Conservation (phyloP, 495 filamentous ascomycete genomes). For the Pseudotulostoma volvatum region DNA sequence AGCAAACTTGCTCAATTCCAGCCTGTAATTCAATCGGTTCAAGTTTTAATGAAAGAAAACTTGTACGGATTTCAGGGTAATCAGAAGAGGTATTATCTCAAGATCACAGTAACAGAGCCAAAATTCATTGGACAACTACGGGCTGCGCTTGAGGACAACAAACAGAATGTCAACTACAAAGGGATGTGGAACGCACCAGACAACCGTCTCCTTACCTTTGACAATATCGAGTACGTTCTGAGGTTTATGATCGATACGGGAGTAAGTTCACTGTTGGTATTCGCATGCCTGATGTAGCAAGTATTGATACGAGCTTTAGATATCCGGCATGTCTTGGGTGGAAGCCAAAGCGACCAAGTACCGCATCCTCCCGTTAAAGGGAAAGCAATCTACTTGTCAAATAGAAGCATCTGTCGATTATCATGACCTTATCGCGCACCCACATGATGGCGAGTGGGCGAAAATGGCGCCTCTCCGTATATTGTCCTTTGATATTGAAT, state of each 20-base stretch:
- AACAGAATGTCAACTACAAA: constrained; percentile 59
- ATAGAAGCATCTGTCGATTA: constrained; percentile 81
- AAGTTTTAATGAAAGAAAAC: constrained; percentile 69
- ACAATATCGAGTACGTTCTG: constrained; percentile 86
- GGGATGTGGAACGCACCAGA: constrained; percentile 67
- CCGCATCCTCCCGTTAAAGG: constrained; percentile 36
- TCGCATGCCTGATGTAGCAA: background rate
- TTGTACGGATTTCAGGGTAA: constrained; percentile 89
- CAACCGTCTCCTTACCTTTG: constrained; percentile 64
- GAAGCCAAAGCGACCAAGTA: constrained; percentile 66
- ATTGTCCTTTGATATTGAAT: constrained; percentile 97
- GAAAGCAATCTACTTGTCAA: constrained; percentile 79
- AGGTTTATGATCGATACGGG: constrained; percentile 96
- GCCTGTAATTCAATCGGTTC: constrained; percentile 52
- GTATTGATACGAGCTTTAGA: constrained; percentile 22
- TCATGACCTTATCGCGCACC: constrained; percentile 67
- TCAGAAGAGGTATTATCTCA: constrained; percentile 77
- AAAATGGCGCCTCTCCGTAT: constrained; percentile 95
- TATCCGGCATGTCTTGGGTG: constrained; percentile 95
- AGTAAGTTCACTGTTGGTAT: constrained; percentile 22
- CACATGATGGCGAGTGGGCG: constrained; percentile 86
- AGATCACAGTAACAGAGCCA: constrained; percentile 79
- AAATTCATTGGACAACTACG: constrained; percentile 62
- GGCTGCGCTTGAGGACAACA: constrained; percentile 49
- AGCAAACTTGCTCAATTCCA: constrained; percentile 46